Conservation (phyloP, 768 basidiomycete genomes). For the Candolleomyces aberdarensis region DNA sequence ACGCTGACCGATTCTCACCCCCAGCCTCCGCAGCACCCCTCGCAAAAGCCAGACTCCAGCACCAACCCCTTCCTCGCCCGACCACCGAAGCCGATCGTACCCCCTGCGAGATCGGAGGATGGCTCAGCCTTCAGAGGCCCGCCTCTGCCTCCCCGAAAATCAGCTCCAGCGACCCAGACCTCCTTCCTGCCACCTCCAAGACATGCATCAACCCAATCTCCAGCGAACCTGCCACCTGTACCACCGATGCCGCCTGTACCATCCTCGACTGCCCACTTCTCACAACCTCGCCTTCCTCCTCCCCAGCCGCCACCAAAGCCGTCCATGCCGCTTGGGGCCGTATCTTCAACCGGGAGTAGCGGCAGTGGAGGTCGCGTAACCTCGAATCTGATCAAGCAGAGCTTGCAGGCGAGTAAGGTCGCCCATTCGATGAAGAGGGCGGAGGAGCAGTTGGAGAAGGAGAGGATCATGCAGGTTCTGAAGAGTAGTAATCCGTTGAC, state of each 20-base stretch:
- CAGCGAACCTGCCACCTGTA: conserved; percentile 5
- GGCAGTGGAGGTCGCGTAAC: conserved; percentile 40
- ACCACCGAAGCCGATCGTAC: background rate
- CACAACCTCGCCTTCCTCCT: conserved; percentile 10
- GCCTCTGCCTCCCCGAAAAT: conserved; percentile 52
- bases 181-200: conserved; percentile 32
- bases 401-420: conserved; percentile 68
- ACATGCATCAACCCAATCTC: conserved; percentile 25
- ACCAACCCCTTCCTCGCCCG: conserved; percentile 39
- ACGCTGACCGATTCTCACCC: conserved; percentile 12
- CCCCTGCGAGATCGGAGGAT: conserved; percentile 16
- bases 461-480: conserved; percentile 67
- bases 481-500: conserved; percentile 52
- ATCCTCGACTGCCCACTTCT: background rate
- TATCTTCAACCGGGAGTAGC: too few species aligned
- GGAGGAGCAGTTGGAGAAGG: conserved; percentile 65
- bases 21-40: conserved; percentile 26
- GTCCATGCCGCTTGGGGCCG: conserved; percentile 1
- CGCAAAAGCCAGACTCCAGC: conserved; percentile 19
- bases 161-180: conserved; percentile 11
- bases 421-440: conserved; percentile 69
- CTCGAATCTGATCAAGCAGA: conserved; percentile 69
- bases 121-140: conserved; percentile 27
- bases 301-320: conserved; percentile 14
- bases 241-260: background rate